Evolutionary conservation across 1,284 basidiomycete genomes (phyloP), one percentile per base, ranked within the genome.

Genomic region (Rhodotorula sp.): DNA sequence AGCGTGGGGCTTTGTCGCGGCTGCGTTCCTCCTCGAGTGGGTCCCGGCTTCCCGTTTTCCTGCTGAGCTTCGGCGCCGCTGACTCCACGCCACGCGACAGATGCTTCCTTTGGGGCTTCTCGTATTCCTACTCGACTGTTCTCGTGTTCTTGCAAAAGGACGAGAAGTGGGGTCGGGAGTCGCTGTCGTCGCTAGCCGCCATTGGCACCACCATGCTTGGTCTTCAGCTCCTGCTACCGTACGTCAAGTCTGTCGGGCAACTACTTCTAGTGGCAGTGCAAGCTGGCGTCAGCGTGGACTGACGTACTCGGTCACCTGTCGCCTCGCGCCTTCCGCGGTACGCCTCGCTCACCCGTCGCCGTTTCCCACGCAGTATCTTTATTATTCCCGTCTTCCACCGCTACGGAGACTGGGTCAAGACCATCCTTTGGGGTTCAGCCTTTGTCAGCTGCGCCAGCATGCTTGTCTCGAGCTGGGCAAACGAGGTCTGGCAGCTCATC

Each of bases 1-100:
- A 0, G 82, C 82, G 7, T 82, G 80, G 81, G 55, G 74, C 0
- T 83, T 82, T 74, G 75, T 83, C 5, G 64, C 77, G 3, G 80
- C 73, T 1, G 81, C 81, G 0, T 68, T 61, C 48, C 25, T 72
- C 7, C 67, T 72, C n/a, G 71, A 72, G 62, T 59, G 27, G 27
- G 61, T 64, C 7, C 21, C 13, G 5, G 27, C 27, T 19, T 17
- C 25, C 8, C 16, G 14, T 27, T 17, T 4, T 19, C 3, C 44
- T 14, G 45, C 7, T 19, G 16, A 10, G 10, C 3, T 23, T 25
- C 10, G 9, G 14, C 16, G 27, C 34, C 16, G 54, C 41, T 16
- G 55, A 42, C 41, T 23, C 19, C 4, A 10, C 21, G 12, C 12
- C 27, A 27, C 54, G 27, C 16, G 10, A 34, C 46, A 65, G 64